A percentile compares a stretch with the other conserved stretches of the same genome.
phyloP scores from a whole-genome alignment of 805 yeast species.

The Hanseniaspora taiwanica region DNA sequence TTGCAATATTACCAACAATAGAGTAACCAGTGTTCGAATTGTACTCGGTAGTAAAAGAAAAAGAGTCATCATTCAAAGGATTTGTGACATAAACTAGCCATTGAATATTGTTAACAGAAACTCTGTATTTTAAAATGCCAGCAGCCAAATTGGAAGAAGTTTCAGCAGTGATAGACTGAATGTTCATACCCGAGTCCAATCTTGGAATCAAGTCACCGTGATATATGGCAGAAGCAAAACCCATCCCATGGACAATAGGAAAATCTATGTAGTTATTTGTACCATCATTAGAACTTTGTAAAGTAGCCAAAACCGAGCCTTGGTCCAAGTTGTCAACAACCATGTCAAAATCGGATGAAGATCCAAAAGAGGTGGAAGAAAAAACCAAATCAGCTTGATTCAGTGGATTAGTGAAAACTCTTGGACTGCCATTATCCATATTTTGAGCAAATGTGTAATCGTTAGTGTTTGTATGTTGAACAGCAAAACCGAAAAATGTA shows the following conservation, averaged over 20 bases:
- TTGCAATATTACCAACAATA: constrained; percentile 24
- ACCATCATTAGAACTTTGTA: constrained; percentile 16
- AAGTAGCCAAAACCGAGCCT: constrained; percentile 37
- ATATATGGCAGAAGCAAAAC: constrained; percentile 38
- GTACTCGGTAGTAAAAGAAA: constrained; percentile 13
- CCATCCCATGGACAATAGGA: constrained; percentile 50
- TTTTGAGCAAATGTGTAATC: constrained; percentile 35
- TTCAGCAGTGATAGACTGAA: constrained; percentile 25
- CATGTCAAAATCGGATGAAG: constrained; percentile 25
- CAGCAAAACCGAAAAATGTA: constrained; percentile 42
- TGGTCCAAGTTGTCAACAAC: constrained; percentile 34
- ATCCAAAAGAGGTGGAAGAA: constrained; percentile 37
- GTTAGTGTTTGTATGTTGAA: constrained; percentile 39
- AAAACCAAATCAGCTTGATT: constrained; percentile 41
- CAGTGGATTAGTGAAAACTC: constrained; percentile 40
- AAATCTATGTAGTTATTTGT: constrained; percentile 29
- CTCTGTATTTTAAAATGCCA: constrained; percentile 36
- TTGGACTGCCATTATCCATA: constrained; percentile 30
- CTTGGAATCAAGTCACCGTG: constrained; percentile 34
- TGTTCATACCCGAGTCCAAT: constrained; percentile 34
- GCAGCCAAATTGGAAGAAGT: constrained; percentile 24
- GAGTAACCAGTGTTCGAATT: constrained; percentile 25
- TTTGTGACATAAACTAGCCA: constrained; percentile 42
- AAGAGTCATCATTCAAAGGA: constrained; percentile 14
- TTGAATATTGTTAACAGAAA: constrained; percentile 32